Conservation (phyloP, 2,329 filamentous ascomycete species). For the Pseudogymnoascus sp. region DNA sequence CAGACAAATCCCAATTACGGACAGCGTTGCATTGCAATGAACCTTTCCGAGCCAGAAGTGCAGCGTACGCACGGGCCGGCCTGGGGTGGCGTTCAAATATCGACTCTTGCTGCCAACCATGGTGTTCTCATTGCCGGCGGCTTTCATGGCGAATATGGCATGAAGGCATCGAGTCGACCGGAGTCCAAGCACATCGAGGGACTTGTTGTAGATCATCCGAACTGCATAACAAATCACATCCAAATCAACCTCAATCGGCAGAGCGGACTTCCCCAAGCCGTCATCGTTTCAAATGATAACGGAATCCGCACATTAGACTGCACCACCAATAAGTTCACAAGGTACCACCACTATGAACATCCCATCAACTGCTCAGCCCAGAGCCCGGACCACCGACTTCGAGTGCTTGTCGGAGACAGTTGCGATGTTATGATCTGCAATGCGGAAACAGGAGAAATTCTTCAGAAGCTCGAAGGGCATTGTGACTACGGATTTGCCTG, state of each 20-base stretch:
- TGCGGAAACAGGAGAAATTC: conserved; percentile 55
- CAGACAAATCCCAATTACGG: conserved; percentile 41
- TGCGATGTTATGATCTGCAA: conserved; percentile 59
- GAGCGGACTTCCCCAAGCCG: conserved; percentile 46
- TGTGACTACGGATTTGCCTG: conserved; percentile 68
- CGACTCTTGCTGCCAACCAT: conserved; percentile 28
- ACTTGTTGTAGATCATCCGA: conserved; percentile 41
- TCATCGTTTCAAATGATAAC: conserved; percentile 57
- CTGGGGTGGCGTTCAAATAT: conserved; percentile 24
- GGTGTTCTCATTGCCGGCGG: conserved; percentile 34
- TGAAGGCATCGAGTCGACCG: conserved; percentile 28
- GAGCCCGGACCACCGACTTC: conserved; percentile 63
- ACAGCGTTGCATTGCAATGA: conserved; percentile 18
- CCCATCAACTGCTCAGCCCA: conserved; percentile 68
- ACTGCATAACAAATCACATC: conserved; percentile 59
- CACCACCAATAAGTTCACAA: conserved; percentile 50
- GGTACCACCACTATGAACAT: conserved; percentile 48
- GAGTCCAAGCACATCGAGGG: conserved; percentile 30
- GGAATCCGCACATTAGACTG: conserved; percentile 53
- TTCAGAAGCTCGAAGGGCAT: conserved; percentile 55
- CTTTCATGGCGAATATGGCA: conserved; percentile 33
- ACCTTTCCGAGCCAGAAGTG: conserved; percentile 23
- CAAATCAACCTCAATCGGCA: conserved; percentile 49
- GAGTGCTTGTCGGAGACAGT: conserved; percentile 66
- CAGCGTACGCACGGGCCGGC: conserved; percentile 19